A percentile compares a stretch with the other conserved stretches of the same genome.
Evolutionary conservation across 108 stramenopile genomes (phyloP).

Genomic region (Conticribra guillardii): DNA sequence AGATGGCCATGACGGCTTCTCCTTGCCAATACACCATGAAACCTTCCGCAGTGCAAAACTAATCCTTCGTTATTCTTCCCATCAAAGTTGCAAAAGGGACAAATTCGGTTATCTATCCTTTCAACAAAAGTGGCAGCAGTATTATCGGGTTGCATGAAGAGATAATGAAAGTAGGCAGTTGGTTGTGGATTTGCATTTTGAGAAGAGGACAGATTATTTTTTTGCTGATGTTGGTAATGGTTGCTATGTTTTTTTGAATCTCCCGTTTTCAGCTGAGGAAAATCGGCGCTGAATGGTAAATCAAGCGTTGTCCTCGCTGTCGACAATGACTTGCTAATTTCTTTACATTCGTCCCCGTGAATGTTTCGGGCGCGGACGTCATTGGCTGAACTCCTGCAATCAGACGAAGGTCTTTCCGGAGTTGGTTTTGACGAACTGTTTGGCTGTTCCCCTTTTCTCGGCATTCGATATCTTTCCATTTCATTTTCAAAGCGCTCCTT

Average conservation of each 20-base stretch:
- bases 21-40: slow-evolving; percentile 20
- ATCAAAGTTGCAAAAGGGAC: slow-evolving; percentile 30
- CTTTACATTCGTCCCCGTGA: neutral
- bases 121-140: slow-evolving; percentile 24
- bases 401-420: too few species aligned
- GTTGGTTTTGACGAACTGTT: neutral
- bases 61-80: slow-evolving; percentile 33
- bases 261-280: neutral
- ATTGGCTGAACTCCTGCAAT: neutral
- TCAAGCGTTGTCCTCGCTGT: too few species aligned
- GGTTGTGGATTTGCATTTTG: too few species aligned
- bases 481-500: neutral
- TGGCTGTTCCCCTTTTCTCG: neutral
- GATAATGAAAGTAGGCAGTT: slow-evolving; percentile 40
- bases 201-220: neutral
- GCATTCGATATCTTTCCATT: neutral
- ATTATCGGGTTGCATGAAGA: slow-evolving; percentile 24
- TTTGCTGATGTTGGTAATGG: neutral
- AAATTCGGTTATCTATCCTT: slow-evolving; percentile 13
- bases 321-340: too few species aligned
- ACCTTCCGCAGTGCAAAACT: slow-evolving; percentile 22
- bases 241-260: neutral
- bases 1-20: neutral
- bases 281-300: too few species aligned
- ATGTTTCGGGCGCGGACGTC: neutral